These are phyloP conservation scores for Bisporella sp. DNA, from an alignment of 2,329 filamentous ascomycete genomes.

Conservation along the genomic window DNA sequence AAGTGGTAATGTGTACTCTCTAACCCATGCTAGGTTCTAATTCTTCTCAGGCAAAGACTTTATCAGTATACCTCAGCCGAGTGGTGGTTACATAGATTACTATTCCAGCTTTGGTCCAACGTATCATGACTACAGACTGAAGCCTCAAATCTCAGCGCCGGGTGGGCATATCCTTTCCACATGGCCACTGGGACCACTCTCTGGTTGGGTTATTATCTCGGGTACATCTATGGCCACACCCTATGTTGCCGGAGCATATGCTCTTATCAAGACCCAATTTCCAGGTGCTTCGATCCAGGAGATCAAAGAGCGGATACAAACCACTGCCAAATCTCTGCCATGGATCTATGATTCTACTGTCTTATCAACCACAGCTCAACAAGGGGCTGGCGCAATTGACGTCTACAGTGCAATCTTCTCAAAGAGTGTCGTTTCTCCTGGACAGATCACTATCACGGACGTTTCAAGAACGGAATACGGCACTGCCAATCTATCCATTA, in stretches of 20 bases:
- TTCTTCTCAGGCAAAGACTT: neutral
- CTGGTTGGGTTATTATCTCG: slow-evolving; percentile 18
- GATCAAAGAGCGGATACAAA: slow-evolving; percentile 26
- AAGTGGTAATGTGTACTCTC: neutral
- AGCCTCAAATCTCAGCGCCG: neutral
- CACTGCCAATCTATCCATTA: slow-evolving; percentile 20
- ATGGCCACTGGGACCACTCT: neutral
- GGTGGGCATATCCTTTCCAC: neutral
- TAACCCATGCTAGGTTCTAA: too few species aligned
- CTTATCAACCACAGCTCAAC: slow-evolving; percentile 25
- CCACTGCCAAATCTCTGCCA: slow-evolving; percentile 21
- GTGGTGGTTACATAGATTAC: neutral
- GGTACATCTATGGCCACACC: slow-evolving; percentile 33
- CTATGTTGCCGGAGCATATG: slow-evolving; percentile 27
- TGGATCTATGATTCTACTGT: slow-evolving; percentile 24
- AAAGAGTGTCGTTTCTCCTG: slow-evolving; percentile 16
- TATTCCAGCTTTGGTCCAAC: neutral
- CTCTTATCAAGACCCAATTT: slow-evolving; percentile 29
- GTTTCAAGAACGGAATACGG: slow-evolving; percentile 4
- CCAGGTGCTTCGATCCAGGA: slow-evolving; percentile 22
- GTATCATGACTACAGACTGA: neutral
- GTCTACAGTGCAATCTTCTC: slow-evolving; percentile 25
- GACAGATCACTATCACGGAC: slow-evolving; percentile 17
- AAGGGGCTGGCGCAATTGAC: slow-evolving; percentile 30
- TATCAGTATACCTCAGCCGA: neutral